These are phyloP conservation scores for Chlamydomonas applanata DNA, from an alignment of 139 green algal genomes.

Conservation along the genomic window DNA sequence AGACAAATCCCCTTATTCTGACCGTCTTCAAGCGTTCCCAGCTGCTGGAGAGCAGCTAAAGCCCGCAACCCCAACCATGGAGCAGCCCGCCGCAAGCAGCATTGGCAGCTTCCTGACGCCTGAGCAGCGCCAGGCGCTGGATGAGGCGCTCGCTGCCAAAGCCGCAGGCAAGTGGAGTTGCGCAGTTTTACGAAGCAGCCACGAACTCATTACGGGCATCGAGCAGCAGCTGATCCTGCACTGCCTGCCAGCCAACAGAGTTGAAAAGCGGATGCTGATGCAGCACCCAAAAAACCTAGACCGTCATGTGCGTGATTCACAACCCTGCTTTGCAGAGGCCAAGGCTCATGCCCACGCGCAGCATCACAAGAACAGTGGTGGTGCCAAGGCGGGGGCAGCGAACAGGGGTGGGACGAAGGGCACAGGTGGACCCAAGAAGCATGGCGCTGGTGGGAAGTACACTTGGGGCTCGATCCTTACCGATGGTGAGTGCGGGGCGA, in stretches of 20 bases:
- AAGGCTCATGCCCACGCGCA: not conserved
- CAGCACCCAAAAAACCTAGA: not conserved
- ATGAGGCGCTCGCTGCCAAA: constrained; percentile 72
- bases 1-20: too few species aligned
- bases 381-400: constrained; percentile 13
- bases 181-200: not conserved
- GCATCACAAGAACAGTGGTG: not conserved
- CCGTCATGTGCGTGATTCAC: not conserved
- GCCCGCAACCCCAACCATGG: too few species aligned
- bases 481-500: constrained; percentile 13
- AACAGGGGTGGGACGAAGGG: constrained; percentile 39
- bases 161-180: not conserved
- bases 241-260: too few species aligned
- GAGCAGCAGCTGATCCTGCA: too few species aligned
- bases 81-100: not conserved
- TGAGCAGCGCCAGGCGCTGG: constrained; percentile 70
- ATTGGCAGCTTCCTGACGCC: constrained; percentile 67
- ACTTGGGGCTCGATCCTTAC: constrained; percentile 73
- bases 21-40: too few species aligned
- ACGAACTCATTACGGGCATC: too few species aligned
- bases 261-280: too few species aligned
- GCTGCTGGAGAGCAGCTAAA: not conserved
- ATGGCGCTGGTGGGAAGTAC: constrained; percentile 80
- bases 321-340: too few species aligned
- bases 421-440: constrained; percentile 74